Base-by-base conservation (phyloP, 164 flowering plant genomes). In the Umbellularia californica region DNA sequence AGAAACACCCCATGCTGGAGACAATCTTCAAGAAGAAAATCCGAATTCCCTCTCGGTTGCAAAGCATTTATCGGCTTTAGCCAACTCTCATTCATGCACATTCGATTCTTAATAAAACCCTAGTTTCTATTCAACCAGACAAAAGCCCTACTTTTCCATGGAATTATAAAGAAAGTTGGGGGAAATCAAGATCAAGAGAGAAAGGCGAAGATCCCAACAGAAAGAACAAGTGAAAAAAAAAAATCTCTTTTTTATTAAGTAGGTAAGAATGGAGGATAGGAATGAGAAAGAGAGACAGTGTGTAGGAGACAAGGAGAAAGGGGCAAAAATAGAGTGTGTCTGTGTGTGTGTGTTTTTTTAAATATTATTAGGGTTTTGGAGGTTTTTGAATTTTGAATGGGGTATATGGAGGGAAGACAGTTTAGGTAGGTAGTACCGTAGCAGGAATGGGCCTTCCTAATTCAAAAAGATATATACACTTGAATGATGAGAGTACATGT, bases 1-100 rank as follows among this genome's bases (percentile, higher is more conserved):
- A 79, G 84, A 90, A 82, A 77, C 95, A 89, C 3, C 89, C 91
- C 95, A 90, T 90, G 24, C 79, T 77, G 11, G 10, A 4, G 23
- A 63, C 27, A 47, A 47, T 50, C 35, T 47, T 65, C 28, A 50
- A 28, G 47, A 65, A 33, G 50, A 27, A 22, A 20, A 20, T 28
- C 70, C 22, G 22, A 52, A 65, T 41, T 28, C 24, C 50, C 10
- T 24, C 63, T 69, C 10, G 69, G 5, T 50, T 13, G 22, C 68
- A 25, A 50, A 11, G 73, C 69, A 60, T 64, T 27, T 15, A 75
- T 27, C 58, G 20, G 35, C 47, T 67, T 17, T 67, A 6, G 12
- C 4, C 17, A 19, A 25, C 28, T 20, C 20, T 17, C n/a, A 55
- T 55, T 17, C n/a, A 55, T 55, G 60, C 50, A 67, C 47, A 28